Percentiles rank a stretch among this genome's conserved stretches.
Conservation (phyloP, 2,329 filamentous ascomycete species). For the Calonectria henricotiae region DNA sequence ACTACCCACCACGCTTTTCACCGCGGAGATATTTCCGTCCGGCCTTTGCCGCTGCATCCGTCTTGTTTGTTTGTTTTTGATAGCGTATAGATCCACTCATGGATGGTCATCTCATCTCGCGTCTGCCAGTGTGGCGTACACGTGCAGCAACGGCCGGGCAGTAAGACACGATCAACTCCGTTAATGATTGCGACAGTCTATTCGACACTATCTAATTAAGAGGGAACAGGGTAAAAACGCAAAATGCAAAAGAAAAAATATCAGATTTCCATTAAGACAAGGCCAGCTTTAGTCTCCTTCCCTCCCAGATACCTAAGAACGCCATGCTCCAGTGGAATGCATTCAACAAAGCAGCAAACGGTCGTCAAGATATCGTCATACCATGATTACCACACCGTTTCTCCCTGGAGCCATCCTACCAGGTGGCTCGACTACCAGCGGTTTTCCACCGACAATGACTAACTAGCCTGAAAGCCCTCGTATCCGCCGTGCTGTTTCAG, state of each 20-base stretch:
- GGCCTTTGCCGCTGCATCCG: too few relatives aligned
- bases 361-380: slow-evolving; percentile 47
- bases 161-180: slow-evolving; percentile 7
- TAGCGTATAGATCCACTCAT: too few relatives aligned
- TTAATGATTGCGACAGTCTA: slow-evolving; percentile 14
- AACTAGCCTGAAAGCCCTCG: slow-evolving; percentile 2
- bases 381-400: slow-evolving; percentile 41
- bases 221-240: not conserved
- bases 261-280: not conserved
- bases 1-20: too few relatives aligned
- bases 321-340: slow-evolving; percentile 36
- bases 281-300: slow-evolving; percentile 8
- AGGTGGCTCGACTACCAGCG: slow-evolving; percentile 12
- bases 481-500: slow-evolving; percentile 6
- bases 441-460: not conserved
- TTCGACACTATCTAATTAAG: slow-evolving; percentile 3
- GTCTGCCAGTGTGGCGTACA: not conserved
- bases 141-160: not conserved
- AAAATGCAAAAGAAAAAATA: not conserved
- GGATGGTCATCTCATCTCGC: too few relatives aligned
- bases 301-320: slow-evolving; percentile 41
- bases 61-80: too few relatives aligned
- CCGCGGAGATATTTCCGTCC: too few relatives aligned
- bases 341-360: slow-evolving; percentile 39
- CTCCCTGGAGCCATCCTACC: slow-evolving; percentile 17